A percentile compares a stretch with the other conserved stretches of the same genome.
Evolutionary conservation across 2,329 filamentous ascomycete species (phyloP).

Genomic region (Colletotrichum sp.): DNA sequence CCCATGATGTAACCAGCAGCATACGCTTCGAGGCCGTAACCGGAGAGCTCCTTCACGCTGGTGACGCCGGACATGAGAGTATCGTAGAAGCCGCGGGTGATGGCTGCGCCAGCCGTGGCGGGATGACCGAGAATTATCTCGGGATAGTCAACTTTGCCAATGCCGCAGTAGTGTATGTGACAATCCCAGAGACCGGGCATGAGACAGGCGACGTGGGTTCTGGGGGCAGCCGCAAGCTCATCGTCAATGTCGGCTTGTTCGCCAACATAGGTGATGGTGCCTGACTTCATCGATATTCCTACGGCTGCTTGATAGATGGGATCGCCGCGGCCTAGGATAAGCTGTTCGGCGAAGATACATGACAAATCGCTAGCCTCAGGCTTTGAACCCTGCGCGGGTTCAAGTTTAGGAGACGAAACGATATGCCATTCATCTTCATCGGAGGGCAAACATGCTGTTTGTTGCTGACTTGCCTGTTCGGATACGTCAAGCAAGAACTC

Average conservation of each 20-base stretch:
- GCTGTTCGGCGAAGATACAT: neutral
- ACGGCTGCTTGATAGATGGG: neutral
- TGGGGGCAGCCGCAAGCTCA: neutral
- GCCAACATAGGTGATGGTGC: neutral
- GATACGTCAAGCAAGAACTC: neutral
- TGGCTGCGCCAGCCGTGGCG: neutral
- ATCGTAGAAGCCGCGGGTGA: neutral
- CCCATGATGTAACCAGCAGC: neutral
- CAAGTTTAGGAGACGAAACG: neutral
- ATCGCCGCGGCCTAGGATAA: neutral
- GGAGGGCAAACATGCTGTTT: neutral
- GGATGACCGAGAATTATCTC: neutral
- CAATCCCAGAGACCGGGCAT: neutral
- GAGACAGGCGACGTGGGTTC: neutral
- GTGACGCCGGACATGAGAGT: neutral
- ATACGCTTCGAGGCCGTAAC: neutral
- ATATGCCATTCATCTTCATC: neutral
- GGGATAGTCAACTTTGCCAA: neutral
- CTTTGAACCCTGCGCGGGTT: neutral
- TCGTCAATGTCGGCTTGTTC: neutral
- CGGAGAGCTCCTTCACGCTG: neutral
- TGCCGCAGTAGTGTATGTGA: neutral
- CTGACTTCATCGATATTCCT: neutral
- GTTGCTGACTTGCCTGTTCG: accelerated
- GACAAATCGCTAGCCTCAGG: neutral